A percentile compares a stretch with the other conserved stretches of the same genome.
phyloP scores from a whole-genome alignment of 83 land plant genomes.

The Picea abies region DNA sequence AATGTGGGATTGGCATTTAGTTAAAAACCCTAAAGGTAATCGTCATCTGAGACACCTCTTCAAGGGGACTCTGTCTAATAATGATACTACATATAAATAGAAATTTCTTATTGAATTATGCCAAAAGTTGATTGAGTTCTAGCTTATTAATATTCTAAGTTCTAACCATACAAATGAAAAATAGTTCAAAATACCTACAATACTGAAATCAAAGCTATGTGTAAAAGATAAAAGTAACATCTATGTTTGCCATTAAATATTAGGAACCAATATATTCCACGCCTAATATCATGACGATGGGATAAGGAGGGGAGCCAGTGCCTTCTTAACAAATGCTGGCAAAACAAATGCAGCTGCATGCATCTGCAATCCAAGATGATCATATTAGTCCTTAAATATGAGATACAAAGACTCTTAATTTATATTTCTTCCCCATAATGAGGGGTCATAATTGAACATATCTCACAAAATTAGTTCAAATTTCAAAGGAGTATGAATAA shows the following conservation, averaged over 20 bases:
- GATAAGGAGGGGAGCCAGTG: neutral
- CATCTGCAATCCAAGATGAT: slow-evolving; percentile 8
- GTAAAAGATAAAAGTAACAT: neutral
- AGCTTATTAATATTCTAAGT: neutral
- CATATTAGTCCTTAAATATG: neutral
- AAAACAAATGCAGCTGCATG: slow-evolving; percentile 15
- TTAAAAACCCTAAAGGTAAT: no score
- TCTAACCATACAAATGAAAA: neutral
- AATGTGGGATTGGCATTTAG: no score
- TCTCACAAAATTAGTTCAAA: no score
- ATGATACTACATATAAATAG: neutral
- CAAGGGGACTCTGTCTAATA: neutral
- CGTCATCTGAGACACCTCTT: neutral
- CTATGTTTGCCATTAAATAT: neutral
- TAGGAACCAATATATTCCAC: neutral
- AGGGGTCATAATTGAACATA: no score
- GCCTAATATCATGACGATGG: slow-evolving; percentile 1
- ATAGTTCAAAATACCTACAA: no score
- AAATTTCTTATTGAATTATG: neutral
- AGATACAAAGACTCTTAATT: neutral
- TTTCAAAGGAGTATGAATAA: no score
- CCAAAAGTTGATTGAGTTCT: neutral
- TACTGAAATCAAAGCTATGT: neutral
- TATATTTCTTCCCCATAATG: no score
- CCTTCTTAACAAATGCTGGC: slow-evolving; percentile 4